phyloP scores from a whole-genome alignment of 108 stramenopile species.

The Phaeodactylum tricornutum region DNA sequence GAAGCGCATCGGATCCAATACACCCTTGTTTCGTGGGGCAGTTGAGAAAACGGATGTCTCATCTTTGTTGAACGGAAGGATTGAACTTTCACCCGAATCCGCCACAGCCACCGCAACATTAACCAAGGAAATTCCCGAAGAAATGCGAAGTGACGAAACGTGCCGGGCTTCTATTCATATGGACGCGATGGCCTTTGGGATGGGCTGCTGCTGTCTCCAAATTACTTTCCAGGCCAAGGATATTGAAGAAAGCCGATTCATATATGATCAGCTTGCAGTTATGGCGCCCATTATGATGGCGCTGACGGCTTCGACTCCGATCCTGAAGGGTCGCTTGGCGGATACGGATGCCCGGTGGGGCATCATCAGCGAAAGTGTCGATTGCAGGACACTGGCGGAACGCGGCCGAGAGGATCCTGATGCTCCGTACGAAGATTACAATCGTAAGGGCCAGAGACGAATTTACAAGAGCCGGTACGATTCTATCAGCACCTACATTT shows the following conservation, averaged over 20 bases:
- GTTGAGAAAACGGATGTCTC: slow-evolving; percentile 18
- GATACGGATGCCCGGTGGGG: slow-evolving; percentile 97
- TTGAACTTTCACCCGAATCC: neutral
- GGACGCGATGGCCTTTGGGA: slow-evolving; percentile 99
- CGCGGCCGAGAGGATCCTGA: slow-evolving; percentile 64
- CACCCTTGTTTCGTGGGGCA: slow-evolving; percentile 48
- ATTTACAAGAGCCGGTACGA: slow-evolving; percentile 95
- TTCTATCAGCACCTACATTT: slow-evolving; percentile 90
- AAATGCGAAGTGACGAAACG: slow-evolving; percentile 17
- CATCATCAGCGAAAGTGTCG: slow-evolving; percentile 89
- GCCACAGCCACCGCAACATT: slow-evolving; percentile 1
- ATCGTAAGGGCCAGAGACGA: slow-evolving; percentile 57
- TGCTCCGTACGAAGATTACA: slow-evolving; percentile 49
- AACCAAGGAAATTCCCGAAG: neutral
- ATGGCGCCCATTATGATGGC: slow-evolving; percentile 98
- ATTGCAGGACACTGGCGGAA: slow-evolving; percentile 90
- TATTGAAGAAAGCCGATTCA: slow-evolving; percentile 89
- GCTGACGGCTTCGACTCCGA: slow-evolving; percentile 92
- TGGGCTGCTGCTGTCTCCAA: slow-evolving; percentile 99
- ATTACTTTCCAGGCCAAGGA: slow-evolving; percentile 98
- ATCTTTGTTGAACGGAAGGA: slow-evolving; percentile 14
- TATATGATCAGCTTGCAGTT: slow-evolving; percentile 98
- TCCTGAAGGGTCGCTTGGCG: slow-evolving; percentile 86
- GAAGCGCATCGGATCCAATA: slow-evolving; percentile 59
- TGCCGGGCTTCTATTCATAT: slow-evolving; percentile 85